A percentile compares a stretch with the other conserved stretches of the same genome.
These are phyloP conservation scores for Plectosphaerella plurivora DNA, from an alignment of 2,329 filamentous ascomycete species.

Conservation along the genomic window DNA sequence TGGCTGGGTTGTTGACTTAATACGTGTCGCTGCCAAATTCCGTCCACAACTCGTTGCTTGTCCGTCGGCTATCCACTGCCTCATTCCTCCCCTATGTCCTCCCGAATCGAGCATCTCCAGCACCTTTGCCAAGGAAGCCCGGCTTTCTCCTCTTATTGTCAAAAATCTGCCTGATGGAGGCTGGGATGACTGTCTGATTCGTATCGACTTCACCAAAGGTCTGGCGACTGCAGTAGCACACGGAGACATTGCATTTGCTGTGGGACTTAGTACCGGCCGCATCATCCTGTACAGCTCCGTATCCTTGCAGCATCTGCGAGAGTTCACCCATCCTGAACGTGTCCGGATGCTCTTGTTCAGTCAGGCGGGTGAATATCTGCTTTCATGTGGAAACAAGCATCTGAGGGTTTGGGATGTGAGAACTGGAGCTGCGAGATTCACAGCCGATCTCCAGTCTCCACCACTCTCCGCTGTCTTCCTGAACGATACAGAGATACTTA, in stretches of 20 bases:
- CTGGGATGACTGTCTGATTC: conserved; percentile 28
- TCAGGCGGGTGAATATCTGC: conserved; percentile 16
- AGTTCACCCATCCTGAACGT: conserved; percentile 18
- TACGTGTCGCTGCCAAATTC: conserved; percentile 26
- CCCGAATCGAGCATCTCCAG: conserved; percentile 21
- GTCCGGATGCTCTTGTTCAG: conserved; percentile 19
- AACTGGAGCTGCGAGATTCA: conserved; percentile 9
- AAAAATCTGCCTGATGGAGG: conserved; percentile 13
- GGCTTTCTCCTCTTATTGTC: conserved; percentile 9
- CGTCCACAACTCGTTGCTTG: conserved; percentile 18
- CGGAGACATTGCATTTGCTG: conserved; percentile 20
- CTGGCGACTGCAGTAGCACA: conserved; percentile 17
- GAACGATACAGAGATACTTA: conserved; percentile 10
- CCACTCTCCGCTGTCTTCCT: conserved; percentile 11
- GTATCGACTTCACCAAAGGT: conserved; percentile 20
- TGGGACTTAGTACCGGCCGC: conserved; percentile 21
- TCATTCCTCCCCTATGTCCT: conserved; percentile 27
- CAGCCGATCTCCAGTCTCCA: conserved; percentile 10
- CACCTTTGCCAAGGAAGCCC: conserved; percentile 10
- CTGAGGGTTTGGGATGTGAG: conserved; percentile 15
- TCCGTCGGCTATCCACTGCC: conserved; percentile 25
- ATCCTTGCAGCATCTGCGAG: conserved; percentile 14
- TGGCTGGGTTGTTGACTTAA: conserved; percentile 24
- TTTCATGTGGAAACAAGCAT: conserved; percentile 14
- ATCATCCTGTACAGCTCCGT: conserved; percentile 21